A percentile compares a stretch with the other conserved stretches of the same genome.
phyloP scores from a whole-genome alignment of 768 basidiomycete species.

The Chalciporus pseudorubinellus region DNA sequence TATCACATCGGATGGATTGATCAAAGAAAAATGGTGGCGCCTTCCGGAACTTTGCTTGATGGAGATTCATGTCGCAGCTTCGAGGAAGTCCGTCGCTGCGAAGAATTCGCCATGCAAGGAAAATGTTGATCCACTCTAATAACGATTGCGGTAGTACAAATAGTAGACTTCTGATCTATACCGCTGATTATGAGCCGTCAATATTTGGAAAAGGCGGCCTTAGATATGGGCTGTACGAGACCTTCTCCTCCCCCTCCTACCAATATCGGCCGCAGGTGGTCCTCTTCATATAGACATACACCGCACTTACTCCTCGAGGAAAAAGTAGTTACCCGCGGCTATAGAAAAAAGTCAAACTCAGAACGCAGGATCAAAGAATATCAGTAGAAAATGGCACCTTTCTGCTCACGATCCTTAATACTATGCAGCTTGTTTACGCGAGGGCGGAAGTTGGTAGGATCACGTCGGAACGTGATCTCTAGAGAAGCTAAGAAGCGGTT shows the following conservation, averaged over 20 bases:
- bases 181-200: constrained; percentile 7
- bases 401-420: constrained; percentile 88
- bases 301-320: constrained; percentile 70
- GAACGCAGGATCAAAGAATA: neutral
- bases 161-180: constrained; percentile 8
- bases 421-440: constrained; percentile 84
- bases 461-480: constrained; percentile 97
- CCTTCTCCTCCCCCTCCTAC: constrained; percentile 9
- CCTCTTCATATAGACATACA: neutral
- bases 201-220: neutral
- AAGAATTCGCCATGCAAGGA: neutral
- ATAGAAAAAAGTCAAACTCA: constrained; percentile 12
- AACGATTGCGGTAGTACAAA: constrained; percentile 11
- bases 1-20: neutral
- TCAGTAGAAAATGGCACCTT: constrained; percentile 46
- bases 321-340: constrained; percentile 89
- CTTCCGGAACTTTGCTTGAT: neutral
- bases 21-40: neutral
- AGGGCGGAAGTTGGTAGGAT: constrained; percentile 91
- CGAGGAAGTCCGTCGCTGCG: neutral
- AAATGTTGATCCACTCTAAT: constrained; percentile 9
- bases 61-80: neutral
- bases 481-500: constrained; percentile 94
- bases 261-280: neutral
- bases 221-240: constrained; percentile 7